These are phyloP conservation scores for Biscogniauxia sp. DNA, from an alignment of 2,329 filamentous ascomycete genomes.

Conservation along the genomic window DNA sequence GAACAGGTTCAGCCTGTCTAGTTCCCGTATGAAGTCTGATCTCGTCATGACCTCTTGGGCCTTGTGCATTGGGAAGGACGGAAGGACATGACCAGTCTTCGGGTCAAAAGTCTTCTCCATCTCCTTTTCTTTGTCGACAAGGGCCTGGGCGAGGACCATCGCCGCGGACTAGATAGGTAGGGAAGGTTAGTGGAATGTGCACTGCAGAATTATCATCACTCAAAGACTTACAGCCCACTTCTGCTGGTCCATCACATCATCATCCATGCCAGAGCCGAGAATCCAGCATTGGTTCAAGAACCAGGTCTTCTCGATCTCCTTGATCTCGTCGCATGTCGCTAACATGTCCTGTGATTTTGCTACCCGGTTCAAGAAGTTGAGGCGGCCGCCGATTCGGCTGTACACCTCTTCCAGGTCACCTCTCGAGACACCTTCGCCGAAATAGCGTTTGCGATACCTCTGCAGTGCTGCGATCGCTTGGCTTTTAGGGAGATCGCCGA, in stretches of 20 bases:
- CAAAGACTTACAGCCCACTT: slow-evolving; percentile 75
- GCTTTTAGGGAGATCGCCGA: slow-evolving; percentile 76
- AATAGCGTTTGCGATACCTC: slow-evolving; percentile 80
- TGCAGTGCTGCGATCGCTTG: slow-evolving; percentile 74
- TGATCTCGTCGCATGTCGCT: slow-evolving; percentile 70
- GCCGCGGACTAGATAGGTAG: slow-evolving; percentile 66
- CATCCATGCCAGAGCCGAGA: slow-evolving; percentile 76
- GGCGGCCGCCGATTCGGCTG: slow-evolving; percentile 77
- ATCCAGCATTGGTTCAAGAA: slow-evolving; percentile 79
- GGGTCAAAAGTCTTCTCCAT: slow-evolving; percentile 66
- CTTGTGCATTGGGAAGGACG: slow-evolving; percentile 75
- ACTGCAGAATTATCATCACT: not conserved
- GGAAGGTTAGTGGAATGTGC: slow-evolving; percentile 1
- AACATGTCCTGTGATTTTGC: slow-evolving; percentile 85
- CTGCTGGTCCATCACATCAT: slow-evolving; percentile 97
- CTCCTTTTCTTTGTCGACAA: slow-evolving; percentile 77
- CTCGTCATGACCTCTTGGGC: slow-evolving; percentile 93
- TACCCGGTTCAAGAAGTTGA: slow-evolving; percentile 85
- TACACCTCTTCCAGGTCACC: slow-evolving; percentile 74
- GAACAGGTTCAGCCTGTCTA: slow-evolving; percentile 93
- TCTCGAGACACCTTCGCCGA: slow-evolving; percentile 55
- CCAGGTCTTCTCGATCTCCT: slow-evolving; percentile 71
- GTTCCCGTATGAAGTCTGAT: slow-evolving; percentile 87
- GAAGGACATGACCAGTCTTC: slow-evolving; percentile 69
- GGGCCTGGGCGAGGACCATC: slow-evolving; percentile 86